Percentiles rank a stretch among this genome's conserved stretches.
Evolutionary conservation across 1,284 basidiomycete genomes (phyloP).

Genomic region (Cryptococcus jaspeensis): DNA sequence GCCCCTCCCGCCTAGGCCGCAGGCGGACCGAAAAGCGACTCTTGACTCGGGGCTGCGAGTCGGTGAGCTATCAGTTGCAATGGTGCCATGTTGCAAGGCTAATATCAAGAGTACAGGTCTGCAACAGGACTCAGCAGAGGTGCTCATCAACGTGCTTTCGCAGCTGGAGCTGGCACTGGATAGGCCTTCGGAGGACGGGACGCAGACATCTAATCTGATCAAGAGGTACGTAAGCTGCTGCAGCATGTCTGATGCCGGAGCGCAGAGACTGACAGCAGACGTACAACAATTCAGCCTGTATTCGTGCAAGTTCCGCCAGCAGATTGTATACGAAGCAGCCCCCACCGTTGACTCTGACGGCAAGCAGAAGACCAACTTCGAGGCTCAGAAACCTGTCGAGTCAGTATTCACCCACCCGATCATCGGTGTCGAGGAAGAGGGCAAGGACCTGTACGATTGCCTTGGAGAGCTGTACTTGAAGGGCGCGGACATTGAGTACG

Average conservation of each 20-base stretch:
- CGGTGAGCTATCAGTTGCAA: slow-evolving; percentile 57
- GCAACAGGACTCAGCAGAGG: slow-evolving; percentile 97
- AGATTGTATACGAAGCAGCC: slow-evolving; percentile 58
- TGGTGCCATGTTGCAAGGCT: background rate
- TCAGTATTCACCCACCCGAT: slow-evolving; percentile 92
- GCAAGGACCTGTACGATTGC: slow-evolving; percentile 87
- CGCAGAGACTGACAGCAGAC: background rate
- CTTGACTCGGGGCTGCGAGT: slow-evolving; percentile 80
- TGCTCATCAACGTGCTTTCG: slow-evolving; percentile 98
- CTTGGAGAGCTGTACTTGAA: slow-evolving; percentile 84
- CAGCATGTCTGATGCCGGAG: too few species aligned
- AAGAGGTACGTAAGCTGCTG: slow-evolving; percentile 61
- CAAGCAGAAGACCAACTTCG: slow-evolving; percentile 54
- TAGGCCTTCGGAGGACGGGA: slow-evolving; percentile 50
- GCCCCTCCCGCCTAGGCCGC: slow-evolving; percentile 61
- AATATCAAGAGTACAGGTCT: slow-evolving; percentile 60
- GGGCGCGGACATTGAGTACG: slow-evolving; percentile 77
- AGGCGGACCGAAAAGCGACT: slow-evolving; percentile 40
- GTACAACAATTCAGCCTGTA: slow-evolving; percentile 62
- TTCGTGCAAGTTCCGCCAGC: slow-evolving; percentile 80
- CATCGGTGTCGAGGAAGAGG: slow-evolving; percentile 82
- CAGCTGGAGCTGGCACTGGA: slow-evolving; percentile 92
- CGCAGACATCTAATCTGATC: slow-evolving; percentile 65
- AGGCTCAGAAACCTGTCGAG: slow-evolving; percentile 62
- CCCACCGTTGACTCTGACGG: slow-evolving; percentile 11